Conservation (phyloP, 371 early-diverging fungal species). For the Dichotomocladium elegans region DNA sequence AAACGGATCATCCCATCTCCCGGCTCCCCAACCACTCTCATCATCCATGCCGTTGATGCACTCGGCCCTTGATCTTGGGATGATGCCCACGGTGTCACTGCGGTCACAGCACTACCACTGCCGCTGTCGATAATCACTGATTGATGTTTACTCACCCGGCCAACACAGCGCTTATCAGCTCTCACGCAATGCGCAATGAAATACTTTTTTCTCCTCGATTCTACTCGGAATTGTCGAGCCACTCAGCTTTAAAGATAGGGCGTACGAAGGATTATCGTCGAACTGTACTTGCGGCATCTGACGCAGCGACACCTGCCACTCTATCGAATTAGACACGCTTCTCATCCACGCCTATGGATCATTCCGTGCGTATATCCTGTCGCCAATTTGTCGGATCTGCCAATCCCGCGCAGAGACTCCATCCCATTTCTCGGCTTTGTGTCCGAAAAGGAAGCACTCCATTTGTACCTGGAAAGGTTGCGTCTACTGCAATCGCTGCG, state of each 20-base stretch:
- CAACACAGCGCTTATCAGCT: not conserved
- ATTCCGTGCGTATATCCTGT: not conserved
- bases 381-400: not conserved
- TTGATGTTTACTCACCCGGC: not conserved
- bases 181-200: not conserved
- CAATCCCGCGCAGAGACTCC: not conserved
- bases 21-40: not conserved
- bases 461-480: no score
- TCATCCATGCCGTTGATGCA: not conserved
- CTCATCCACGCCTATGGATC: not conserved
- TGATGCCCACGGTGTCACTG: not conserved
- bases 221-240: not conserved
- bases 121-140: not conserved
- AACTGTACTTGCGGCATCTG: not conserved
- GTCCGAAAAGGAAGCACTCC: not conserved
- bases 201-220: not conserved
- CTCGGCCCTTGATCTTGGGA: not conserved
- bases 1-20: not conserved
- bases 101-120: not conserved
- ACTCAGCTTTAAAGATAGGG: not conserved
- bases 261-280: not conserved
- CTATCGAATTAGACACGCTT: not conserved
- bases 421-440: not conserved
- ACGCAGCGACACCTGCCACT: not conserved
- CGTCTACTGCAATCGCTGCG: no score